Evolutionary conservation across 306 rosid genomes (phyloP).

Genomic region (Rosa rugosa): DNA sequence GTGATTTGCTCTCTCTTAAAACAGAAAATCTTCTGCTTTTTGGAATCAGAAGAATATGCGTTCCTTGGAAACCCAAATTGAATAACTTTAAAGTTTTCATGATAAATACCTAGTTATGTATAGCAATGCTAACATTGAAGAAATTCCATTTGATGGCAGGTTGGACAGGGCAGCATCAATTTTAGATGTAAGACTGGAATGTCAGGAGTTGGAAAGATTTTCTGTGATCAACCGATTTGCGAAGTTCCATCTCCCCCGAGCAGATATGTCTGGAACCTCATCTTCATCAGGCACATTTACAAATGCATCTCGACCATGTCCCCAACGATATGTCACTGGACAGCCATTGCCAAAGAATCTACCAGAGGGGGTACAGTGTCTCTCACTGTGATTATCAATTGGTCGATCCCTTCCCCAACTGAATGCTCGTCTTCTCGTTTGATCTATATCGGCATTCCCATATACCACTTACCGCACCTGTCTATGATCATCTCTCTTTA

Average conservation of each 20-base stretch:
- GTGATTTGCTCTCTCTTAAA: background rate
- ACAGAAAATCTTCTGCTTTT: background rate
- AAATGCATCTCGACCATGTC: conserved; percentile 22
- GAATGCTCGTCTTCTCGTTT: conserved; percentile 20
- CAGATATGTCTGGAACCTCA: conserved; percentile 36
- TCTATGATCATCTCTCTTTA: conserved; percentile 26
- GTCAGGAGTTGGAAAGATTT: conserved; percentile 57
- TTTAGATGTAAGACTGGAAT: conserved; percentile 45
- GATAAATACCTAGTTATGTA: background rate
- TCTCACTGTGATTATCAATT: conserved; percentile 43
- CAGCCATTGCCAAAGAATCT: conserved; percentile 44
- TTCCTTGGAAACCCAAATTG: background rate
- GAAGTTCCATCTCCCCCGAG: conserved; percentile 49
- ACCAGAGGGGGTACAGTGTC: conserved; percentile 56
- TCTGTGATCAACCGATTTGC: conserved; percentile 61
- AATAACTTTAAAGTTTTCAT: background rate
- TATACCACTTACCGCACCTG: conserved; percentile 15
- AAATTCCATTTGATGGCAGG: conserved; percentile 32
- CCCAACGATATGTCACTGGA: conserved; percentile 48
- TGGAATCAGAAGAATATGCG: background rate
- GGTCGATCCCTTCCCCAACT: conserved; percentile 22
- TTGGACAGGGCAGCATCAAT: conserved; percentile 44
- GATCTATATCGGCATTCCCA: conserved; percentile 26
- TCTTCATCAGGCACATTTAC: conserved; percentile 35
- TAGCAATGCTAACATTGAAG: conserved; percentile 11